Percentiles rank a stretch among this genome's conserved stretches.
Evolutionary conservation across 306 rosid genomes (phyloP).

Genomic region (Rosa chinensis): DNA sequence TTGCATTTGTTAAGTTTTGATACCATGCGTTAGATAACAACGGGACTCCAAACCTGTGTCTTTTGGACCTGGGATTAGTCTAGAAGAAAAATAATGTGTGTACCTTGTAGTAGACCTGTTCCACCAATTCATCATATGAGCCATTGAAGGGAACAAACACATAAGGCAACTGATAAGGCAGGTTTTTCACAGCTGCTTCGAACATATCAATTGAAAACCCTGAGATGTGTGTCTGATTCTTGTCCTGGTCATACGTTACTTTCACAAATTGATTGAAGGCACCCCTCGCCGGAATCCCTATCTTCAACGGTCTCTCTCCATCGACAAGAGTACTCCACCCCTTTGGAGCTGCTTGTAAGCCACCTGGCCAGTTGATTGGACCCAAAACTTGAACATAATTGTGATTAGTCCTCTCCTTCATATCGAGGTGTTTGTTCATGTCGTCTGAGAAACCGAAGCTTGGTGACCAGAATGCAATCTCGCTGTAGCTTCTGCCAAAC

Average conservation of each 20-base stretch:
- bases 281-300: slow-evolving; percentile 48
- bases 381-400: slow-evolving; percentile 17
- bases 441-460: slow-evolving; percentile 37
- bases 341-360: slow-evolving; percentile 29
- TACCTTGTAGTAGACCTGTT: slow-evolving; percentile 51
- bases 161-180: slow-evolving; percentile 40
- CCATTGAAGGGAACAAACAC: slow-evolving; percentile 39
- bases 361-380: slow-evolving; percentile 45
- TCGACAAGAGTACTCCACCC: slow-evolving; percentile 26
- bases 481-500: slow-evolving; percentile 48
- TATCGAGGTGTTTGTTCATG: slow-evolving; percentile 2
- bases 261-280: slow-evolving; percentile 54
- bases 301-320: slow-evolving; percentile 24
- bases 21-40: not conserved
- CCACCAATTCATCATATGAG: slow-evolving; percentile 52
- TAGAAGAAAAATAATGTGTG: not conserved
- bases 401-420: not conserved
- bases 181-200: slow-evolving; percentile 30
- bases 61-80: not conserved
- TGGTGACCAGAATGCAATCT: slow-evolving; percentile 57
- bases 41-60: not conserved
- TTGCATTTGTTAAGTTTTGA: not conserved
- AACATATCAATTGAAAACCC: slow-evolving; percentile 64
- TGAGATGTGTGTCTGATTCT: slow-evolving; percentile 26
- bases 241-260: slow-evolving; percentile 25